A percentile compares a stretch with the other conserved stretches of the same genome.
Conservation (phyloP, 2,329 filamentous ascomycete genomes). For the Septoria petroselini region DNA sequence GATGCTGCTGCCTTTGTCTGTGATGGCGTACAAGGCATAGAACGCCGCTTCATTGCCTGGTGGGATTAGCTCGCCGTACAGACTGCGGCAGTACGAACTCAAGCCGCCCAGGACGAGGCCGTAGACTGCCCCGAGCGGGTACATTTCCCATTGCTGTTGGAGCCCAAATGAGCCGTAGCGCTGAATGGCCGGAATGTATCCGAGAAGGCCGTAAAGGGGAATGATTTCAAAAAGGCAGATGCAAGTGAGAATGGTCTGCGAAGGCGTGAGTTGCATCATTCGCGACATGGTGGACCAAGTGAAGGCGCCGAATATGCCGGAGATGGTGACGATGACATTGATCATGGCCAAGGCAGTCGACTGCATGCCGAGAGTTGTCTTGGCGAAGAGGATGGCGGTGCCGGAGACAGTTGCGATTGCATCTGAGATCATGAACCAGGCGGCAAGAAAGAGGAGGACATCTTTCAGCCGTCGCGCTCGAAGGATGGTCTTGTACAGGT, state of each 20-base stretch:
- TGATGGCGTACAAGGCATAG: conserved; percentile 94
- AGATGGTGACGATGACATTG: conserved; percentile 83
- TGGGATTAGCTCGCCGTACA: conserved; percentile 91
- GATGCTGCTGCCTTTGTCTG: conserved; percentile 90
- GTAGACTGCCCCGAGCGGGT: conserved; percentile 83
- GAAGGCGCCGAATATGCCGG: conserved; percentile 83
- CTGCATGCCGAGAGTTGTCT: conserved; percentile 86
- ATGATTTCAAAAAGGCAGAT: conserved; percentile 89
- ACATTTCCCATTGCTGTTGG: conserved; percentile 98
- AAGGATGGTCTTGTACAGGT: conserved; percentile 73
- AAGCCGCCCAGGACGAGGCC: conserved; percentile 92
- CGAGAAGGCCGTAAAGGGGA: conserved; percentile 83
- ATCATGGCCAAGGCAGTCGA: conserved; percentile 86
- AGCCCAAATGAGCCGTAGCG: conserved; percentile 74
- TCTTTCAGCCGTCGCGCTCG: conserved; percentile 71
- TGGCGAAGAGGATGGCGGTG: conserved; percentile 92
- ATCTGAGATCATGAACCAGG: conserved; percentile 94
- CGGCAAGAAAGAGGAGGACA: conserved; percentile 73
- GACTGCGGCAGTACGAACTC: conserved; percentile 83
- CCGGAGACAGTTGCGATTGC: conserved; percentile 92
- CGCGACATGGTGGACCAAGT: conserved; percentile 80
- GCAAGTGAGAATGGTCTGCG: conserved; percentile 88
- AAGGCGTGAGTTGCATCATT: conserved; percentile 65
- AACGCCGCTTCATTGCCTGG: conserved; percentile 93
- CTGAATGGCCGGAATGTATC: conserved; percentile 77